Evolutionary conservation across 164 flowering plant genomes (phyloP).

Genomic region (Piper longum): DNA sequence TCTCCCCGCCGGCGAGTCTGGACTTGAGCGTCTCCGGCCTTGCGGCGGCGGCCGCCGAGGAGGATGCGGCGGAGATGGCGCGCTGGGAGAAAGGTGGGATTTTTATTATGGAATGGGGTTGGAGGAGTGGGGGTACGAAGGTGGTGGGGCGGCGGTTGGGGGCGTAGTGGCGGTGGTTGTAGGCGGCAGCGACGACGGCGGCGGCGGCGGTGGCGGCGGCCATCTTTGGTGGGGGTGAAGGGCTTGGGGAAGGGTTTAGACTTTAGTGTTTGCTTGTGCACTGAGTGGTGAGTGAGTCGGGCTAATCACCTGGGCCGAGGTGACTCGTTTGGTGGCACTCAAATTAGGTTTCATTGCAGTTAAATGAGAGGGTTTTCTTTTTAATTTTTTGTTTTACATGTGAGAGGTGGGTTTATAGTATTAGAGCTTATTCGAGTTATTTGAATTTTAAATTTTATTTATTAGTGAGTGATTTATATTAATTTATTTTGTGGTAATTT

Average conservation of each 20-base stretch:
- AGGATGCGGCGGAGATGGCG: not conserved
- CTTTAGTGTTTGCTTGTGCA: too few relatives aligned
- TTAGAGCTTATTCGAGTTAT: too few relatives aligned
- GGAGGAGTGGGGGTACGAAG: not conserved
- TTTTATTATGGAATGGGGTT: not conserved
- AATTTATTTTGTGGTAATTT: too few relatives aligned
- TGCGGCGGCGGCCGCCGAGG: slow-evolving; percentile 8
- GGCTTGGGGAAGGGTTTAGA: not conserved
- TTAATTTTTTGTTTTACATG: too few relatives aligned
- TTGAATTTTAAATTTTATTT: too few relatives aligned
- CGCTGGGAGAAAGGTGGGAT: not conserved
- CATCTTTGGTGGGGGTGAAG: not conserved
- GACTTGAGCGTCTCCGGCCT: slow-evolving; percentile 38
- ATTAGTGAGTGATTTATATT: too few relatives aligned
- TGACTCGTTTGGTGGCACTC: too few relatives aligned
- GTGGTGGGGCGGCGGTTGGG: not conserved
- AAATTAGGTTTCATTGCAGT: too few relatives aligned
- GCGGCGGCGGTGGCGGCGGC: slow-evolving; percentile 3
- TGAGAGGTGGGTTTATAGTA: too few relatives aligned
- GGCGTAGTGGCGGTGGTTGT: not conserved
- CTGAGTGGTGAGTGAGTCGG: too few relatives aligned
- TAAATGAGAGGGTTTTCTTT: too few relatives aligned
- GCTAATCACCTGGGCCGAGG: too few relatives aligned
- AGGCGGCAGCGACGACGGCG: not conserved
- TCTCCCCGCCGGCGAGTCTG: slow-evolving; percentile 57